These are phyloP conservation scores for Nannochloropsis gaditana DNA, from an alignment of 108 stramenopile genomes.

Conservation along the genomic window DNA sequence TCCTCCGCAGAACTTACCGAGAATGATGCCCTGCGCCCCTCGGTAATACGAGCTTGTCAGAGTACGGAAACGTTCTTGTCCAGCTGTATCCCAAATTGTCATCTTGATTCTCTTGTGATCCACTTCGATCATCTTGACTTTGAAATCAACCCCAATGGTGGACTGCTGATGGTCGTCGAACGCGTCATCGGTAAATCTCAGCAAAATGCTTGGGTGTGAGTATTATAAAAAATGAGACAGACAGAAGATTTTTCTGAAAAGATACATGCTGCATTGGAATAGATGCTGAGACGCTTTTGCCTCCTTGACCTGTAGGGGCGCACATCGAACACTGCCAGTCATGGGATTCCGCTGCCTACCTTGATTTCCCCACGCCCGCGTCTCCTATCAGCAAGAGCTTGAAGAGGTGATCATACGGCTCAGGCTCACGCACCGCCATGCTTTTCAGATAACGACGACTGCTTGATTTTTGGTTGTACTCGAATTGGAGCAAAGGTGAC, in stretches of 20 bases:
- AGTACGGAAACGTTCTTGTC: slow-evolving; percentile 98
- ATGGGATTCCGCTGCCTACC: slow-evolving; percentile 28
- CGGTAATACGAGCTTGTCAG: slow-evolving; percentile 94
- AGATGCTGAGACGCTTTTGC: neutral
- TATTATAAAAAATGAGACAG: neutral
- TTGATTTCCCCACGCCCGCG: slow-evolving; percentile 90
- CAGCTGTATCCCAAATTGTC: slow-evolving; percentile 95
- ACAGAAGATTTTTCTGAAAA: neutral
- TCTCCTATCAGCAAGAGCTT: slow-evolving; percentile 98
- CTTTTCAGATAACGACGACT: no score
- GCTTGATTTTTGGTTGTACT: no score
- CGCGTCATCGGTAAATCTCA: slow-evolving; percentile 94
- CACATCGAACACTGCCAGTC: no score
- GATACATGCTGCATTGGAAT: neutral
- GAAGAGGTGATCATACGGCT: slow-evolving; percentile 82
- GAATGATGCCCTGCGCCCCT: slow-evolving; percentile 97
- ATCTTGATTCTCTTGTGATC: slow-evolving; percentile 75
- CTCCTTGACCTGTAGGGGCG: no score
- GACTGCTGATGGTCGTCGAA: slow-evolving; percentile 95
- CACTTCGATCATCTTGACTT: slow-evolving; percentile 57
- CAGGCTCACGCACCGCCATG: neutral
- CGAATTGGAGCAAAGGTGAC: no score
- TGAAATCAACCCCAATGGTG: slow-evolving; percentile 84
- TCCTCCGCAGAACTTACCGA: slow-evolving; percentile 46
- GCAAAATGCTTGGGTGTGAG: slow-evolving; percentile 68